phyloP scores from a whole-genome alignment of 108 stramenopile species.

The Parmales sp. region DNA sequence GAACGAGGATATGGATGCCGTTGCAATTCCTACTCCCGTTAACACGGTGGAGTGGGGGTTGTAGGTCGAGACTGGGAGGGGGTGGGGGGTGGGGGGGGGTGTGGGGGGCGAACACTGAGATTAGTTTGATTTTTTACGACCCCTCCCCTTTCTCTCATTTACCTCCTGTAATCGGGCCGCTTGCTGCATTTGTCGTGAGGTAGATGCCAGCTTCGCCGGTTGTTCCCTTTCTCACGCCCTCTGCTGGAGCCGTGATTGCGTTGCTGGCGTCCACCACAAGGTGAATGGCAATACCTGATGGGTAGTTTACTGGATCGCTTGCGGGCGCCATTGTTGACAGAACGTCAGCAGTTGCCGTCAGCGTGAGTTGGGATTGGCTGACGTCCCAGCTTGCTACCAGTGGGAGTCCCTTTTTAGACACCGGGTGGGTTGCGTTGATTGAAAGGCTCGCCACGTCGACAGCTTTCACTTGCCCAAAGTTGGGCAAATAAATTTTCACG shows the following conservation, averaged over 20 bases:
- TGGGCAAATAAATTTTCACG: not conserved
- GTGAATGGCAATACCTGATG: not conserved
- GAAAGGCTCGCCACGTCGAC: not conserved
- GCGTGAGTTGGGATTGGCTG: not conserved
- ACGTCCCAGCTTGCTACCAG: not conserved
- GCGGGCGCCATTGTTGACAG: not conserved
- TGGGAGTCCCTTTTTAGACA: not conserved
- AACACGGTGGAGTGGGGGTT: not conserved
- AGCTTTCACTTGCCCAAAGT: not conserved
- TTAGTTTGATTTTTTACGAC: too few relatives aligned
- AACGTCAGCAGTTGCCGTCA: not conserved
- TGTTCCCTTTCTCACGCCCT: not conserved
- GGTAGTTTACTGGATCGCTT: not conserved
- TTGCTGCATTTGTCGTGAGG: not conserved
- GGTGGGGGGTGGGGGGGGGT: too few relatives aligned
- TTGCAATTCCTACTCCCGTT: not conserved
- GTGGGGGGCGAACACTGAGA: too few relatives aligned
- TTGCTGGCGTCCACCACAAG: not conserved
- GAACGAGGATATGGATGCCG: not conserved
- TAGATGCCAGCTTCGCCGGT: not conserved
- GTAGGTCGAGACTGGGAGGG: not conserved
- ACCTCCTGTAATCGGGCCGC: not conserved
- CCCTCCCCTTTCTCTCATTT: too few relatives aligned
- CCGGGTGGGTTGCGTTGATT: not conserved
- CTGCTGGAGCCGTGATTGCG: not conserved